Percentiles rank a stretch among this genome's conserved stretches.
Conservation (phyloP, 331 rosid species). For the Rhamnella rubrinervis region DNA sequence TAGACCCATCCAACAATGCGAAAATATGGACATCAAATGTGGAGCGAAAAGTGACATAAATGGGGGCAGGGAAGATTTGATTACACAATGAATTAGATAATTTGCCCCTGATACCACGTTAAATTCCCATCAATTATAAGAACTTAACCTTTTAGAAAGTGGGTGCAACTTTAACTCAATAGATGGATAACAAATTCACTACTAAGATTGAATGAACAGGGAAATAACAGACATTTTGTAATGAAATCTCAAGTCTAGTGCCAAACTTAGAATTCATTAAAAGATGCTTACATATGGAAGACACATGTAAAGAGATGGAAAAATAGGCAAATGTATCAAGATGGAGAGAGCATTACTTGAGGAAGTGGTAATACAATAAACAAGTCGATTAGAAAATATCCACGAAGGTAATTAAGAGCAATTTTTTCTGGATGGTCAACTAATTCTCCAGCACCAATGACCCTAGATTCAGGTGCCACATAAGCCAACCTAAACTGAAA, state of each 20-base stretch:
- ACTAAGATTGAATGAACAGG: too few relatives aligned
- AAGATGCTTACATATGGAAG: neutral
- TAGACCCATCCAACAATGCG: too few relatives aligned
- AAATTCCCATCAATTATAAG: too few relatives aligned
- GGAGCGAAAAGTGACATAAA: too few relatives aligned
- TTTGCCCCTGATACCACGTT: too few relatives aligned
- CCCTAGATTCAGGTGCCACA: conserved; percentile 80
- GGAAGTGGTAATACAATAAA: conserved; percentile 78
- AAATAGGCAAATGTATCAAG: neutral
- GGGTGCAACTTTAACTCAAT: neutral
- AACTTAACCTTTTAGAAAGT: too few relatives aligned
- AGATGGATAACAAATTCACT: too few relatives aligned
- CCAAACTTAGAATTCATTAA: neutral
- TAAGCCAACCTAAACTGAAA: conserved; percentile 85
- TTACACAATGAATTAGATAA: too few relatives aligned
- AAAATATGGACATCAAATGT: too few relatives aligned
- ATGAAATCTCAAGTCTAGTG: neutral
- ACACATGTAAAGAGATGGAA: neutral
- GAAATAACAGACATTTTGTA: neutral
- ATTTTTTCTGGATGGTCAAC: conserved; percentile 78
- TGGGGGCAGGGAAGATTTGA: too few relatives aligned
- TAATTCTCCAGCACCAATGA: conserved; percentile 87
- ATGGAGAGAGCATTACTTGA: conserved; percentile 47
- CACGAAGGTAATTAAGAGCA: conserved; percentile 54
- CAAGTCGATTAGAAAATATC: conserved; percentile 60